These are phyloP conservation scores for Metschnikowia vanudenii DNA, from an alignment of 805 yeast species.

Conservation along the genomic window DNA sequence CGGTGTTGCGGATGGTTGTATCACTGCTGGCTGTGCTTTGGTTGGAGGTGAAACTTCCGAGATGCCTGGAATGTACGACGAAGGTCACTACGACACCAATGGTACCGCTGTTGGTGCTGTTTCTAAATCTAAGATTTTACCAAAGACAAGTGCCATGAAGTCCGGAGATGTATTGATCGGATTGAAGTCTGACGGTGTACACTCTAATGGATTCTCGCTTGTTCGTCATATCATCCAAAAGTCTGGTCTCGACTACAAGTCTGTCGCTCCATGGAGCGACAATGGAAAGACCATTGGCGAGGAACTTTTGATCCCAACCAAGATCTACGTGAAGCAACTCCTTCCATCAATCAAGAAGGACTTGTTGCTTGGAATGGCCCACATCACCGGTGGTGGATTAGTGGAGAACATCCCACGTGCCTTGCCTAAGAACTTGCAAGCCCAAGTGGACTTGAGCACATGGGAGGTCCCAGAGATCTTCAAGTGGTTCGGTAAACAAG, in stretches of 20 bases:
- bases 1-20: constrained; percentile 97
- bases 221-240: constrained; percentile 88
- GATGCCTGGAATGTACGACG: constrained; percentile 98
- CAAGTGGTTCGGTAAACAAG: constrained; percentile 90
- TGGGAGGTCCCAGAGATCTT: constrained; percentile 90
- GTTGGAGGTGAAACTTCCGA: constrained; percentile 99
- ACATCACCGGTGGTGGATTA: constrained; percentile 98
- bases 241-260: constrained; percentile 66
- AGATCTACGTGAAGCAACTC: constrained; percentile 89
- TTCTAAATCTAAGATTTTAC: constrained; percentile 67
- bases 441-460: constrained; percentile 68
- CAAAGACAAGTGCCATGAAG: constrained; percentile 63
- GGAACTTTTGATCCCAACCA: constrained; percentile 84
- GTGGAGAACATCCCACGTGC: constrained; percentile 96
- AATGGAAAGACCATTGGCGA: constrained; percentile 72
- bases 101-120: constrained; percentile 99
- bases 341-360: constrained; percentile 69
- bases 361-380: constrained; percentile 83
- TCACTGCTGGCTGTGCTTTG: constrained; percentile 91
- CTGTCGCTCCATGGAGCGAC: constrained; percentile 81
- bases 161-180: constrained; percentile 85
- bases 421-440: constrained; percentile 75
- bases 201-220: constrained; percentile 94
- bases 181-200: constrained; percentile 86
- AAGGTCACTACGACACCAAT: constrained; percentile 94